A percentile compares a stretch with the other conserved stretches of the same genome.
phyloP scores from a whole-genome alignment of 169 alveolate species.

The Eimeria necatrix region DNA sequence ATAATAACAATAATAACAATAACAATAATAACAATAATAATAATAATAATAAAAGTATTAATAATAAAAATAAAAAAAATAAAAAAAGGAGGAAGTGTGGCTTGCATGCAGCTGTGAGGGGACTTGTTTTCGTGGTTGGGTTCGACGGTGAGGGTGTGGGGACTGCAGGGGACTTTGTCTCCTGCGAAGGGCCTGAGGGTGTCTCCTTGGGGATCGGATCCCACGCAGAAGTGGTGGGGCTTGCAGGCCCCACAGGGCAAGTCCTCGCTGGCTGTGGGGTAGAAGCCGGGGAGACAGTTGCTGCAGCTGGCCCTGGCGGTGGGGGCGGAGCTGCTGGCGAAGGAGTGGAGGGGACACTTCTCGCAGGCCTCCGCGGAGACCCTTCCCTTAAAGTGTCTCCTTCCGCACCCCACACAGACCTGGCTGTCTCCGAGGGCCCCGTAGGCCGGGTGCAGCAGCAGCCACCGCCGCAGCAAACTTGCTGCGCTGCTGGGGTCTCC shows the following conservation, averaged over 20 bases:
- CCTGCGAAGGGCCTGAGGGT: conserved; percentile 83
- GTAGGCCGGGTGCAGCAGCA: conserved; percentile 12
- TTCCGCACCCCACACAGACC: conserved; percentile 77
- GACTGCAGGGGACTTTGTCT: conserved; percentile 86
- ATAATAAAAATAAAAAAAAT: too few species aligned
- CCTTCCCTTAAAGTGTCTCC: conserved; percentile 25
- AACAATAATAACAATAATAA: not conserved
- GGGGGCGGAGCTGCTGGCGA: conserved; percentile 66
- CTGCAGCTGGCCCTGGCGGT: conserved; percentile 82
- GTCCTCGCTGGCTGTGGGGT: conserved; percentile 82
- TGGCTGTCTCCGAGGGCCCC: conserved; percentile 7
- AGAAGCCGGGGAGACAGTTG: conserved; percentile 88
- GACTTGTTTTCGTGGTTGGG: conserved; percentile 85
- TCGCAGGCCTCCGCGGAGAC: conserved; percentile 64
- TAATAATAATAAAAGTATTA: too few species aligned
- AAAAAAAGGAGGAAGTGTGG: too few species aligned
- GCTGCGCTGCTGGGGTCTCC: conserved; percentile 46
- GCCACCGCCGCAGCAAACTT: conserved; percentile 35
- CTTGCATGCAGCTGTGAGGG: conserved; percentile 86
- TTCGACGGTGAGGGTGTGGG: conserved; percentile 84
- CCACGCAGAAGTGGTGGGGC: conserved; percentile 89
- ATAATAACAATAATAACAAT: too few species aligned
- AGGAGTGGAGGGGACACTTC: conserved; percentile 78
- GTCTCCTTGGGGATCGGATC: conserved; percentile 84
- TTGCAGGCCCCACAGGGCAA: conserved; percentile 87